Percentiles rank a stretch among this genome's conserved stretches.
These are phyloP conservation scores for Suhomyces ambrosiae DNA, from an alignment of 1,139 yeast species.

Conservation along the genomic window DNA sequence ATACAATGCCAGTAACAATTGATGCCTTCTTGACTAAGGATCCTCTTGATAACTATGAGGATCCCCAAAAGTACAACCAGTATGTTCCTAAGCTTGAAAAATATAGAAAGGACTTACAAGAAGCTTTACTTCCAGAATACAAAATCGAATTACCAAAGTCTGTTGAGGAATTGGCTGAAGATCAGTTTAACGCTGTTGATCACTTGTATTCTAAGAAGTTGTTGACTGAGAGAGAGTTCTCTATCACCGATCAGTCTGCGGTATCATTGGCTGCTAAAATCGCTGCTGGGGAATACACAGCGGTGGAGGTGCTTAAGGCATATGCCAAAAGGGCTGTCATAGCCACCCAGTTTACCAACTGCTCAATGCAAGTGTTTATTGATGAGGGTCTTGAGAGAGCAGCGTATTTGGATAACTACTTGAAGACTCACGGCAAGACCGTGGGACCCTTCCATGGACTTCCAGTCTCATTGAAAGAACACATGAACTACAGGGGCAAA, in stretches of 20 bases:
- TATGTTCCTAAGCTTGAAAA: slow-evolving; percentile 55
- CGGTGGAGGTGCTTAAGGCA: slow-evolving; percentile 49
- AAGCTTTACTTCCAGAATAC: slow-evolving; percentile 44
- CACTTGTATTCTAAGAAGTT: slow-evolving; percentile 45
- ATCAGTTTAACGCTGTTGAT: slow-evolving; percentile 49
- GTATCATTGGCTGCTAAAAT: slow-evolving; percentile 37
- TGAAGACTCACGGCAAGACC: slow-evolving; percentile 54
- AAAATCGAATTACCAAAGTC: slow-evolving; percentile 44
- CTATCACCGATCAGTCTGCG: slow-evolving; percentile 50
- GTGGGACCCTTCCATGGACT: slow-evolving; percentile 79
- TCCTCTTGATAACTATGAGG: slow-evolving; percentile 38
- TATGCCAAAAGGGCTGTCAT: slow-evolving; percentile 59
- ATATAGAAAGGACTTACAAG: slow-evolving; percentile 46
- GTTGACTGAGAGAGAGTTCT: slow-evolving; percentile 46
- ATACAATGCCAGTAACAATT: slow-evolving; percentile 17
- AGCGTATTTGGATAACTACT: slow-evolving; percentile 53
- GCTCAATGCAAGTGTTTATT: slow-evolving; percentile 59
- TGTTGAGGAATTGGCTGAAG: slow-evolving; percentile 39
- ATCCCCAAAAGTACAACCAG: slow-evolving; percentile 34
- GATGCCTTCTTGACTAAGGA: slow-evolving; percentile 36
- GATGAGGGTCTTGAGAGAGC: slow-evolving; percentile 61
- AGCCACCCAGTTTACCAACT: slow-evolving; percentile 61
- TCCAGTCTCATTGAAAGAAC: slow-evolving; percentile 79
- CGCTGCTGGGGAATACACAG: slow-evolving; percentile 40
- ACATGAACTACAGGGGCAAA: slow-evolving; percentile 58